Percentiles rank a stretch among this genome's conserved stretches.
phyloP scores from a whole-genome alignment of 768 basidiomycete species.

The Leucocoprinus leucothites region DNA sequence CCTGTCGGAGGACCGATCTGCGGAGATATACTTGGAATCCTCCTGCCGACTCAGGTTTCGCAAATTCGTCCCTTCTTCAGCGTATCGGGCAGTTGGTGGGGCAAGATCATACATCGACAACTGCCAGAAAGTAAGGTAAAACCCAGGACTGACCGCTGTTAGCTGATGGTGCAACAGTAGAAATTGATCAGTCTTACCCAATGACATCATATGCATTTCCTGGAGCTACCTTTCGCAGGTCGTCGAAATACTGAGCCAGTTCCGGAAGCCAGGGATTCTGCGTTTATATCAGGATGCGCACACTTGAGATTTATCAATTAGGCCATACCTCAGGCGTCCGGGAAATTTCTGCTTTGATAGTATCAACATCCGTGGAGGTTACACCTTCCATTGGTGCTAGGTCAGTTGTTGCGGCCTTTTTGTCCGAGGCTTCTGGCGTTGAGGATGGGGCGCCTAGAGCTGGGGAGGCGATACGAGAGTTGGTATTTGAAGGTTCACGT shows the following conservation, averaged over 20 bases:
- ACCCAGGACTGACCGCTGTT: conserved; percentile 62
- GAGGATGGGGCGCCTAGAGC: conserved; percentile 27
- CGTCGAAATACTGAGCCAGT: conserved; percentile 68
- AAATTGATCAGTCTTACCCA: conserved; percentile 47
- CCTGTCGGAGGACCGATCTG: conserved; percentile 73
- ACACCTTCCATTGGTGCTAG: conserved; percentile 55
- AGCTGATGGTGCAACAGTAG: neutral
- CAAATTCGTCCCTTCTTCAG: conserved; percentile 66
- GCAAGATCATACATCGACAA: conserved; percentile 86
- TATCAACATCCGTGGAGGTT: conserved; percentile 10
- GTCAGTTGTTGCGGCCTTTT: conserved; percentile 25
- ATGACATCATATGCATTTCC: conserved; percentile 60
- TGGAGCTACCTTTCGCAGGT: conserved; percentile 71
- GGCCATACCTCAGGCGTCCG: conserved; percentile 8
- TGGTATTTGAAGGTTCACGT: conserved; percentile 54
- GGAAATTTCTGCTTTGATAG: conserved; percentile 1
- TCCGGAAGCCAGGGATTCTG: conserved; percentile 82
- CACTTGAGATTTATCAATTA: too few species aligned
- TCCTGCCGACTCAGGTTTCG: conserved; percentile 65
- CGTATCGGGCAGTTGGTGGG: conserved; percentile 74
- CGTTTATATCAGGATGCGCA: conserved; percentile 14
- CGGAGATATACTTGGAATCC: conserved; percentile 55
- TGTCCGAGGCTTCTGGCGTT: conserved; percentile 24
- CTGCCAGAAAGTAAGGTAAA: conserved; percentile 98
- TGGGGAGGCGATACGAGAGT: conserved; percentile 67